Percentiles rank a stretch among this genome's conserved stretches.
phyloP scores from a whole-genome alignment of 192 early-diverging fungal genomes.

The Lobosporangium transversale region DNA sequence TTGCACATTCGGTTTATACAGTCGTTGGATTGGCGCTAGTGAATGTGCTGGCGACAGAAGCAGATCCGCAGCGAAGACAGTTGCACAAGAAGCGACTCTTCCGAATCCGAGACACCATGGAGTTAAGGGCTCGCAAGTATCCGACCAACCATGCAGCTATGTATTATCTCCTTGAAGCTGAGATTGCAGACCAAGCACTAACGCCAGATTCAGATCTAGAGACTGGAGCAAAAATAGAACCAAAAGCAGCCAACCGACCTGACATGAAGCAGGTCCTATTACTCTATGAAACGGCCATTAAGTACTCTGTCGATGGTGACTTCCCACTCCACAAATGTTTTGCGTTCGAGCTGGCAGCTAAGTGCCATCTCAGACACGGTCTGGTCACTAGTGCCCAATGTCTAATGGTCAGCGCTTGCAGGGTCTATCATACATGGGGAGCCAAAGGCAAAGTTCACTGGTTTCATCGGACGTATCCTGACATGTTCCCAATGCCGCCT shows the following conservation, averaged over 20 bases:
- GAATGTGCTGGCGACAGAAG: conserved; percentile 25
- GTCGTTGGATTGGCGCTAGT: conserved; percentile 18
- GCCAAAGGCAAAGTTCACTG: conserved; percentile 42
- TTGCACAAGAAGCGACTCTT: conserved; percentile 10
- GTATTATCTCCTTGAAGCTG: conserved; percentile 45
- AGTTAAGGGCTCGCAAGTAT: conserved; percentile 19
- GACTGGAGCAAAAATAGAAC: not conserved
- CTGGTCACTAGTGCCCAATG: conserved; percentile 27
- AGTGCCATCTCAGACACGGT: conserved; percentile 31
- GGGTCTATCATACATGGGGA: conserved; percentile 40
- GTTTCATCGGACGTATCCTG: conserved; percentile 31
- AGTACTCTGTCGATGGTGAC: conserved; percentile 26
- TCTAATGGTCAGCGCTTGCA: conserved; percentile 24
- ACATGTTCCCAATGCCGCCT: conserved; percentile 9
- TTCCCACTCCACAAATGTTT: conserved; percentile 44
- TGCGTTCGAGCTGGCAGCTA: conserved; percentile 31
- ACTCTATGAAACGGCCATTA: conserved; percentile 42
- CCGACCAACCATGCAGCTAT: conserved; percentile 49
- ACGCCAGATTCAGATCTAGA: not conserved
- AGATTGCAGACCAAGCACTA: conserved; percentile 36
- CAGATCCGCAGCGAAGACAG: conserved; percentile 3
- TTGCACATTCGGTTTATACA: conserved; percentile 35
- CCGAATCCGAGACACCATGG: conserved; percentile 19
- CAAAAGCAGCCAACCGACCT: not conserved
- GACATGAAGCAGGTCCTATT: conserved; percentile 23